phyloP scores from a whole-genome alignment of 148 eudicot genomes.

The Vaccinium vitisidaea region DNA sequence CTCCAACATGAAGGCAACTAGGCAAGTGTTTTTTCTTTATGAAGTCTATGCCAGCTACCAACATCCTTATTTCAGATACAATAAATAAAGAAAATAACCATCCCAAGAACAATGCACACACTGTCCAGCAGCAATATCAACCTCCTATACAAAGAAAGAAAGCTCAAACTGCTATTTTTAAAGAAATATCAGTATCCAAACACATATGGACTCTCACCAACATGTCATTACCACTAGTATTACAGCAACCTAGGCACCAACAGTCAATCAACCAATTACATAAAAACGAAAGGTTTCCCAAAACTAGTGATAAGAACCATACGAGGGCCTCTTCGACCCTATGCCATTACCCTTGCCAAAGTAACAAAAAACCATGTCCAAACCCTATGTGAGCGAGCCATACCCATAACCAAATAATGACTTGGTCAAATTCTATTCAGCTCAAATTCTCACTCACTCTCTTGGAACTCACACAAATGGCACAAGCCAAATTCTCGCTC shows the following conservation, averaged over 20 bases:
- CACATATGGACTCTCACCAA: not conserved
- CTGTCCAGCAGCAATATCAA: not conserved
- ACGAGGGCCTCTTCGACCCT: not conserved
- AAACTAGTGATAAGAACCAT: not conserved
- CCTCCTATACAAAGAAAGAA: not conserved
- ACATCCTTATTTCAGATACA: not conserved
- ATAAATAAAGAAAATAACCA: not conserved
- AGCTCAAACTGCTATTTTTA: not conserved
- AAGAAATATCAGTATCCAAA: not conserved
- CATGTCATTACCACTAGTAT: not conserved
- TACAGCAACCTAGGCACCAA: not conserved
- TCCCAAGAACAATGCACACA: not conserved
- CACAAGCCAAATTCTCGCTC: not conserved
- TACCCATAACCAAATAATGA: not conserved
- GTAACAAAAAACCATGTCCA: not conserved
- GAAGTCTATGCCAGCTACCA: not conserved
- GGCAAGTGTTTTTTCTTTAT: not conserved
- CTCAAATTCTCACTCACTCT: not conserved
- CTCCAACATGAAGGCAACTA: not conserved
- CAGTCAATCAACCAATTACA: not conserved
- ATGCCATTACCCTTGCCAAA: not conserved
- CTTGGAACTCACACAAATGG: not conserved
- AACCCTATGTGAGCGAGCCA: not conserved
- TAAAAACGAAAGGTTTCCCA: not conserved
- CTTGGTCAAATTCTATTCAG: not conserved